Evolutionary conservation across 1,139 yeast genomes (phyloP).

Genomic region (Debaryomycetaceae sp.): DNA sequence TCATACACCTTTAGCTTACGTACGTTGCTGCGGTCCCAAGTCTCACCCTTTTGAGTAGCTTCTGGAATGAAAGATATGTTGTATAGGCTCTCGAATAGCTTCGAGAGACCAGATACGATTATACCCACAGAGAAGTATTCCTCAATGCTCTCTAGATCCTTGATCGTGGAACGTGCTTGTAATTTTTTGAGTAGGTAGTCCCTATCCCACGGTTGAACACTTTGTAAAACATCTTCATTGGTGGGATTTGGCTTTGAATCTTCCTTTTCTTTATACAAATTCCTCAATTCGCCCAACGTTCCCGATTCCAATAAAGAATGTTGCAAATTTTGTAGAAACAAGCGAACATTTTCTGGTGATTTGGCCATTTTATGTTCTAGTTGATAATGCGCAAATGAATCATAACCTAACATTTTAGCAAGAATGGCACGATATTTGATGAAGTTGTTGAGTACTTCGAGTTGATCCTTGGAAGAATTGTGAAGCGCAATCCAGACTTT

Average conservation of each 20-base stretch:
- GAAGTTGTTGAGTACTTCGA: constrained; percentile 54
- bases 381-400: constrained; percentile 76
- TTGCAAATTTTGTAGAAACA: constrained; percentile 63
- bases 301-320: constrained; percentile 40
- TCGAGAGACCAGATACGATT: constrained; percentile 77
- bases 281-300: constrained; percentile 57
- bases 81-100: constrained; percentile 66
- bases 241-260: constrained; percentile 16
- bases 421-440: constrained; percentile 65
- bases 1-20: constrained; percentile 68
- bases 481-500: constrained; percentile 76
- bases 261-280: constrained; percentile 37
- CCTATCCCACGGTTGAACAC: constrained; percentile 87
- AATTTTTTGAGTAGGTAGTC: constrained; percentile 51
- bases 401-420: constrained; percentile 71
- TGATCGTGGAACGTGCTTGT: constrained; percentile 9
- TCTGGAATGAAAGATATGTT: constrained; percentile 74
- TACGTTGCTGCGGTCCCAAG: constrained; percentile 82
- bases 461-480: constrained; percentile 55
- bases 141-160: constrained; percentile 20
- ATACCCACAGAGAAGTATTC: constrained; percentile 82
- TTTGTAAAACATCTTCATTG: constrained; percentile 39
- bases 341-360: constrained; percentile 67
- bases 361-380: constrained; percentile 89
- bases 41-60: constrained; percentile 66